Evolutionary conservation across 306 rosid species (phyloP), one percentile per base, ranked within the genome.

Genomic region (Quercus robur): DNA sequence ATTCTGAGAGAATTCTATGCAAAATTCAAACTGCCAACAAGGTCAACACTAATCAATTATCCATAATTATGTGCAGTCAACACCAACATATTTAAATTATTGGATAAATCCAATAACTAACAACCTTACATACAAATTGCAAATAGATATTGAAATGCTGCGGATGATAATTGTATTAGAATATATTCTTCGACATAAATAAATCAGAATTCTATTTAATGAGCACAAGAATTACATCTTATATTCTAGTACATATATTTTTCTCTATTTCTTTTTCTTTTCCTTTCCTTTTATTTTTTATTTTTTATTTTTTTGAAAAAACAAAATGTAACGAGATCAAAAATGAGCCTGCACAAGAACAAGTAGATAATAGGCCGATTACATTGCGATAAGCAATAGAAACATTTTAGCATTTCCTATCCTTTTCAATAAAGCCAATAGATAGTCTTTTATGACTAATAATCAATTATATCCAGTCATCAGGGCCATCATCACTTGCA

Each of bases 401-500:
- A 49, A 49, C 54, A 49, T 49, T 49, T 49, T 49, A 49, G 4
- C 26, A 5, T 3, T 2, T 10, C 17, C 30, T 23, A 18, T 59
- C 12, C 15, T 12, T 59, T 59, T 20, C 15, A 59, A 59, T 11
- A 67, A n/a, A 33, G n/a, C 17, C 28, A 67, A 67, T 9, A 67
- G 46, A 28, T 61, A 8, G 28, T 76, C 15, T 25, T 17, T 14
- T 75, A 44, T 76, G 56, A 38, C 66, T 76, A 81, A 82, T 77
- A 79, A 5, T 59, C 70, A 72, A 85, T 88, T 66, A 78, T 79
- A 75, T 69, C 92, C 91, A 90, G 67, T 78, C 54, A 49, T 54
- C 56, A 11, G 28, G 78, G 28, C 87, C 93, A 5, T 62, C 86
- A 11, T 89, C 94, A 57, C 78, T 67, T 76, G 75, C 91, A 23